These are phyloP conservation scores for Peronospora farinosa DNA, from an alignment of 352 stramenopile species.

Conservation along the genomic window DNA sequence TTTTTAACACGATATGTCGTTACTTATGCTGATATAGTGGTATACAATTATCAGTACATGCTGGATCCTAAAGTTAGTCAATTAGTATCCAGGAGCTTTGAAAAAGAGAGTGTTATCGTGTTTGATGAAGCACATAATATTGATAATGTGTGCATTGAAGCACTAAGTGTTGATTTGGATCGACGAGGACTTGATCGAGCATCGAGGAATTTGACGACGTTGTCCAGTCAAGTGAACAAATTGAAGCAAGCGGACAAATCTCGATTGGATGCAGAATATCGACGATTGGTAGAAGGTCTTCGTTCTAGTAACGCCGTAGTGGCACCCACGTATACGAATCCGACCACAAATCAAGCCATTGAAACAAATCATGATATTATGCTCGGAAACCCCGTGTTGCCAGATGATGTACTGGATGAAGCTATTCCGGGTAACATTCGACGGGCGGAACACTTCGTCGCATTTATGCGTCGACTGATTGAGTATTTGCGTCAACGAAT, in stretches of 20 bases:
- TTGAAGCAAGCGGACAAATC: slow-evolving; percentile 90
- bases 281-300: slow-evolving; percentile 92
- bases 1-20: slow-evolving; percentile 97
- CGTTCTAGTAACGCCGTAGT: slow-evolving; percentile 84
- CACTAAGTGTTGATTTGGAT: slow-evolving; percentile 94
- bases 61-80: slow-evolving; percentile 95
- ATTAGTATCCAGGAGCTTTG: slow-evolving; percentile 90
- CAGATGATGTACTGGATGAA: slow-evolving; percentile 93
- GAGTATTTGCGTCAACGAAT: slow-evolving; percentile 89
- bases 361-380: slow-evolving; percentile 59
- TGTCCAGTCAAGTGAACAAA: slow-evolving; percentile 71
- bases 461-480: slow-evolving; percentile 95
- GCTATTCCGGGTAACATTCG: slow-evolving; percentile 97
- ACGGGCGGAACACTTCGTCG: slow-evolving; percentile 96
- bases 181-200: slow-evolving; percentile 88
- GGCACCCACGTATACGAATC: slow-evolving; percentile 44
- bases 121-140: slow-evolving; percentile 99
- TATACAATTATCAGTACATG: slow-evolving; percentile 99
- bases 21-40: slow-evolving; percentile 95
- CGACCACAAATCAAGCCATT: slow-evolving; percentile 34
- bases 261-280: slow-evolving; percentile 92
- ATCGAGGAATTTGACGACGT: slow-evolving; percentile 82
- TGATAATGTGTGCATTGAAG: slow-evolving; percentile 99
- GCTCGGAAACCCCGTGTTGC: slow-evolving; percentile 77
- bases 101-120: slow-evolving; percentile 90